These are phyloP conservation scores for Tilletia walkeri DNA, from an alignment of 1,284 basidiomycete genomes.

Conservation along the genomic window DNA sequence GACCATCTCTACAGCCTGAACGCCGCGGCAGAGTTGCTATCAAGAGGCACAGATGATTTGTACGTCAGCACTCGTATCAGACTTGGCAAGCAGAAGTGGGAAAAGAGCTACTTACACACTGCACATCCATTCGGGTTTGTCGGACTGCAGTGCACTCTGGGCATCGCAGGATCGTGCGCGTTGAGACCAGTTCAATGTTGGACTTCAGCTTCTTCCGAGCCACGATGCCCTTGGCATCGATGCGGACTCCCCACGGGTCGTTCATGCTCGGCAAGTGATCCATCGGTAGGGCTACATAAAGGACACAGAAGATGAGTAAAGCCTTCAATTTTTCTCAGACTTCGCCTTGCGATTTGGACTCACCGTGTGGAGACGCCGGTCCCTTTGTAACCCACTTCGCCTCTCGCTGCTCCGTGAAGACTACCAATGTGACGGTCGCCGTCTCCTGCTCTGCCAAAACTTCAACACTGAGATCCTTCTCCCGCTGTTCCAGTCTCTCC, in stretches of 20 bases:
- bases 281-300: neutral
- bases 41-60: neutral
- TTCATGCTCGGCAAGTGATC: slow-evolving; percentile 22
- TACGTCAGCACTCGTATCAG: neutral
- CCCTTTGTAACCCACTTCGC: slow-evolving; percentile 26
- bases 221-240: slow-evolving; percentile 30
- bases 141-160: slow-evolving; percentile 21
- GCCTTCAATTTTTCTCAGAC: no score
- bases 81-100: neutral
- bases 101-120: neutral
- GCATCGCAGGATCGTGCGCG: slow-evolving; percentile 25
- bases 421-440: slow-evolving; percentile 22
- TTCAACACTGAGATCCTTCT: slow-evolving; percentile 29
- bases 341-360: neutral
- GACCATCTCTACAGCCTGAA: slow-evolving; percentile 25
- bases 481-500: slow-evolving; percentile 25
- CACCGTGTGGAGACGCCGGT: slow-evolving; percentile 22
- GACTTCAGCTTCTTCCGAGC: slow-evolving; percentile 29
- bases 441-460: slow-evolving; percentile 24
- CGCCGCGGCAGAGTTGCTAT: slow-evolving; percentile 20
- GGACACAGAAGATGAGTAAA: no score
- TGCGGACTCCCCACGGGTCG: slow-evolving; percentile 29
- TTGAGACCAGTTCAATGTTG: slow-evolving; percentile 26
- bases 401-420: slow-evolving; percentile 29
- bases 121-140: slow-evolving; percentile 13